Evolutionary conservation across 2,329 filamentous ascomycete genomes (phyloP).

Genomic region (Colletotrichum acutatum): DNA sequence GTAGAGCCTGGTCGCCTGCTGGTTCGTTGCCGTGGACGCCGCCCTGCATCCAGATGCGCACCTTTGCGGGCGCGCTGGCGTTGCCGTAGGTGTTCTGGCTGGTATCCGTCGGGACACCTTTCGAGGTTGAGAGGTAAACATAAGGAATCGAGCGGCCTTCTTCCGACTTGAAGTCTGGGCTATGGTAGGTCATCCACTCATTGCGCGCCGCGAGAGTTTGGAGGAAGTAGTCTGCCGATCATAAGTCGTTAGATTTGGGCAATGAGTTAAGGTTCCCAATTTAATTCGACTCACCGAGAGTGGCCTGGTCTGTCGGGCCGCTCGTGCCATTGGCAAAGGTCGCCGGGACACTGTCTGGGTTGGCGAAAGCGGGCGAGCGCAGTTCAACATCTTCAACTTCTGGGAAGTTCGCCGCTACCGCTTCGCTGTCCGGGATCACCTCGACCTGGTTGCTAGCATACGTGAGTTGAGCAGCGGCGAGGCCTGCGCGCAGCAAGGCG

Average conservation of each 20-base stretch:
- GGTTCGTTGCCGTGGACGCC: slow-evolving; percentile 48
- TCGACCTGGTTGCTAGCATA: slow-evolving; percentile 43
- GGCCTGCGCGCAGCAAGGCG: slow-evolving; percentile 36
- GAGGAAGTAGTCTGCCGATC: slow-evolving; percentile 37
- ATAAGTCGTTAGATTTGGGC: background rate
- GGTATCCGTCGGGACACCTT: background rate
- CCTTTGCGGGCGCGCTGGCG: slow-evolving; percentile 36
- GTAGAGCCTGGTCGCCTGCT: slow-evolving; percentile 43
- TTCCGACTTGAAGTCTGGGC: slow-evolving; percentile 37
- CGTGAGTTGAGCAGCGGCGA: slow-evolving; percentile 36
- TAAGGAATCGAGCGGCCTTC: slow-evolving; percentile 40
- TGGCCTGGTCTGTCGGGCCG: slow-evolving; percentile 41
- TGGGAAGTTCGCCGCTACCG: slow-evolving; percentile 37
- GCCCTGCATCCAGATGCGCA: slow-evolving; percentile 46
- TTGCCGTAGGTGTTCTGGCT: slow-evolving; percentile 28
- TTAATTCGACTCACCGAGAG: slow-evolving; percentile 6
- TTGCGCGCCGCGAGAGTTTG: slow-evolving; percentile 39
- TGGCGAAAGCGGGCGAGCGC: slow-evolving; percentile 41
- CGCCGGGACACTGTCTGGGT: slow-evolving; percentile 38
- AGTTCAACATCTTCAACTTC: slow-evolving; percentile 37
- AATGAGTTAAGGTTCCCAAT: too few relatives aligned
- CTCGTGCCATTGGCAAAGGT: slow-evolving; percentile 43
- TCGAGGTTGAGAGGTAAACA: slow-evolving; percentile 35
- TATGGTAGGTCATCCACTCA: slow-evolving; percentile 40
- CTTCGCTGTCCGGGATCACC: slow-evolving; percentile 38